Evolutionary conservation across 1,284 basidiomycete genomes (phyloP), one percentile per base, ranked within the genome.

Genomic region (Boletus sp.): DNA sequence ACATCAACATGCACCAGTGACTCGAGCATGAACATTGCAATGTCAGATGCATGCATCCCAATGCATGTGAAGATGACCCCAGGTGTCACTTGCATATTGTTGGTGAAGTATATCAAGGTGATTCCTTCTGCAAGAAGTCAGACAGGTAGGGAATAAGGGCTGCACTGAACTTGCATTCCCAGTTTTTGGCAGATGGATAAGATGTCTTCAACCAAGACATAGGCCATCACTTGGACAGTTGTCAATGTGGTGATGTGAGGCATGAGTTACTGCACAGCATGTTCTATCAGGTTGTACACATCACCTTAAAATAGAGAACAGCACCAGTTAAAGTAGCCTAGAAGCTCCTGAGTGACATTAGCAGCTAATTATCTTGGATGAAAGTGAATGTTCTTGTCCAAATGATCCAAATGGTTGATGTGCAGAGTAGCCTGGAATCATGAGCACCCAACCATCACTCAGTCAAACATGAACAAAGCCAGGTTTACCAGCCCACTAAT

Each of bases 341-440:
- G 39, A 87, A 80, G 63, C 87, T 87, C 16, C 86, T 85, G 6
- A 88, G 75, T 1, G 85, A 85, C 0, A 80, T 79, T 74, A 87
- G 74, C 27, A 85, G 64, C 2, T 84, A 78, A 63, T 88, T 86
- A 1, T 85, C 84, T 85, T 59, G 22, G 3, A 37, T n/a, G 9
- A 22, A 11, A 5, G n/a, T 66, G 7, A 57, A 49, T n/a, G 13
- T 22, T 7, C 5, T 22, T 22, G 7, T n/a, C 7, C 7, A 7
- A 27, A 27, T 33, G 18, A 39, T 16, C 22, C 29, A n/a, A 42
- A 16, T 2, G n/a, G 37, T 46, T 15, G 29, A 55, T 71, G 16
- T 68, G 81, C 85, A 39, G 83, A 84, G 61, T 79, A 86, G 64
- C 88, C 84, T 1, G 86, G 86, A 20, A 88, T 62, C 7, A 84